phyloP scores from a whole-genome alignment of 805 yeast genomes.

The Candida broadrunensis region DNA sequence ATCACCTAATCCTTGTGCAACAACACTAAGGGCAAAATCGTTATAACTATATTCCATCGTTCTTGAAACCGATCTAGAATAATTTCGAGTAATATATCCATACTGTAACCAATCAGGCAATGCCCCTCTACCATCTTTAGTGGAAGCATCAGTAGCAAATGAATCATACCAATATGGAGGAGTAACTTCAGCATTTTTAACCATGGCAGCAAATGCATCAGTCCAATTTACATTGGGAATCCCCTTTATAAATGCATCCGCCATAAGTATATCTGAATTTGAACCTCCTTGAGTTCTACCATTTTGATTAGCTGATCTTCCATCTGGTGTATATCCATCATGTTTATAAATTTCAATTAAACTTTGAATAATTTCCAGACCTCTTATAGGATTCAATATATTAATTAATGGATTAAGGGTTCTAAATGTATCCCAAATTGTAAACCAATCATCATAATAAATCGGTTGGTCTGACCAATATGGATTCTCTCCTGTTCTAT shows the following conservation, averaged over 20 bases:
- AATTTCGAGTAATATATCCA: conserved; percentile 28
- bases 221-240: conserved; percentile 24
- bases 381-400: conserved; percentile 22
- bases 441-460: conserved; percentile 34
- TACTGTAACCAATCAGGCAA: conserved; percentile 28
- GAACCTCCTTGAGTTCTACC: conserved; percentile 38
- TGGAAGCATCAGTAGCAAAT: conserved; percentile 25
- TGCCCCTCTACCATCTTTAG: conserved; percentile 33
- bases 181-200: conserved; percentile 29
- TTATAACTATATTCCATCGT: conserved; percentile 36
- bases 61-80: conserved; percentile 29
- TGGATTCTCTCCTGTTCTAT: conserved; percentile 30
- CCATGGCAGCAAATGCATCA: conserved; percentile 28
- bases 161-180: conserved; percentile 26
- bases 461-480: conserved; percentile 14
- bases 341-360: conserved; percentile 25
- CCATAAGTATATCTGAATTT: conserved; percentile 32
- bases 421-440: conserved; percentile 40
- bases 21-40: conserved; percentile 30
- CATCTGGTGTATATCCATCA: conserved; percentile 37
- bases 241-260: conserved; percentile 31
- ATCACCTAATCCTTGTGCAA: conserved; percentile 26
- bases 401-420: conserved; percentile 28
- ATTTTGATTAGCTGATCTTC: conserved; percentile 32
- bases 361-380: conserved; percentile 24